These are phyloP conservation scores for Phytophthora idaei DNA, from an alignment of 352 stramenopile species.

Conservation along the genomic window DNA sequence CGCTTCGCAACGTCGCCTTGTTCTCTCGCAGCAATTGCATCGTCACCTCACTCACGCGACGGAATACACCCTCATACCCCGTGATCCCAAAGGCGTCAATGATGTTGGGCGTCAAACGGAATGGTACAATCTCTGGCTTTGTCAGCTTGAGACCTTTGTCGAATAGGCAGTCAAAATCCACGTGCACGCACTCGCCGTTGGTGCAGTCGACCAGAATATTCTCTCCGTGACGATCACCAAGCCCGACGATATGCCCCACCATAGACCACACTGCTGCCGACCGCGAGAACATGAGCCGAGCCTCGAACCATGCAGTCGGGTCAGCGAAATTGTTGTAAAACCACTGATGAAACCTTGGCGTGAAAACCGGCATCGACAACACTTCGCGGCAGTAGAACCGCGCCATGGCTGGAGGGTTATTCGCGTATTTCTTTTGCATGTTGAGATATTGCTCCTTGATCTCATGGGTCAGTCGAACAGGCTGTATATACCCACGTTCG, in stretches of 20 bases:
- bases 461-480: constrained; percentile 74
- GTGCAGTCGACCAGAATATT: constrained; percentile 99
- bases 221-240: constrained; percentile 97
- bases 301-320: constrained; percentile 98
- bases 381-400: constrained; percentile 74
- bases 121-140: constrained; percentile 98
- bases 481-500: constrained; percentile 83
- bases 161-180: constrained; percentile 99
- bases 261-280: constrained; percentile 97
- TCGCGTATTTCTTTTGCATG: constrained; percentile 88
- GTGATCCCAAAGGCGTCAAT: constrained; percentile 99
- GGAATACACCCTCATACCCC: constrained; percentile 96
- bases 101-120: constrained; percentile 99
- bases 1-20: constrained; percentile 96
- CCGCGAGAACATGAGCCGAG: constrained; percentile 84
- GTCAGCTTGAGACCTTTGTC: constrained; percentile 98
- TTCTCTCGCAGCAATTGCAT: constrained; percentile 95
- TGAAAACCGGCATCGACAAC: constrained; percentile 78
- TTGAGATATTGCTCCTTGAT: constrained; percentile 88
- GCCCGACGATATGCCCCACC: constrained; percentile 95
- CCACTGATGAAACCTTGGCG: constrained; percentile 98
- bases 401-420: constrained; percentile 82
- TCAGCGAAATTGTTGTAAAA: constrained; percentile 98
- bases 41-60: constrained; percentile 91
- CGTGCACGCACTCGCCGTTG: constrained; percentile 98